Evolutionary conservation across 306 rosid species (phyloP).

Genomic region (Argentina anserina): DNA sequence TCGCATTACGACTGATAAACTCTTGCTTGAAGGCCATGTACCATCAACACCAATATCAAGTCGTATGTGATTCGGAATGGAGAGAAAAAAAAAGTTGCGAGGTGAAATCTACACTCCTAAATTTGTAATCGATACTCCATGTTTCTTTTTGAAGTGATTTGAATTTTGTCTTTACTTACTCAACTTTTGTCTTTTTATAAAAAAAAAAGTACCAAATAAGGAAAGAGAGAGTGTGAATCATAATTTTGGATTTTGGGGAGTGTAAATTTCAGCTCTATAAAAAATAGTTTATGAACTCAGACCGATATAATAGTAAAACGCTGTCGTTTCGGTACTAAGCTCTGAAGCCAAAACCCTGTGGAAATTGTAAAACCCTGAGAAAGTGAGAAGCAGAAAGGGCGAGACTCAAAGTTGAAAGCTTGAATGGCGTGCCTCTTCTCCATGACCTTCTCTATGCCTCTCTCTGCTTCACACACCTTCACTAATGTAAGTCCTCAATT

Average conservation of each 20-base stretch:
- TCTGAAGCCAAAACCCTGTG: neutral
- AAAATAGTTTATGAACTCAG: no score
- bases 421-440: conserved; percentile 38
- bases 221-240: no score
- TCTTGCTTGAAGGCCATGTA: neutral
- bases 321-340: neutral
- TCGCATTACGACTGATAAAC: neutral
- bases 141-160: no score
- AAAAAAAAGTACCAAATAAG: no score
- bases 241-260: no score
- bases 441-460: conserved; percentile 22
- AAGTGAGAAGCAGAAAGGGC: neutral
- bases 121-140: no score
- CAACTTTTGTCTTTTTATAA: no score
- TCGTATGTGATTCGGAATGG: no score
- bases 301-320: neutral
- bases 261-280: no score
- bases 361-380: neutral
- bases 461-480: conserved; percentile 15
- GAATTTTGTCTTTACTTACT: no score
- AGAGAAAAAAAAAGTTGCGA: no score
- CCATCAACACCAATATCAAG: neutral
- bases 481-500: conserved; percentile 17
- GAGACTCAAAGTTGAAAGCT: conserved; percentile 5
- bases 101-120: no score